Conservation (phyloP, 768 basidiomycete species). For the Suillus ampliporus region DNA sequence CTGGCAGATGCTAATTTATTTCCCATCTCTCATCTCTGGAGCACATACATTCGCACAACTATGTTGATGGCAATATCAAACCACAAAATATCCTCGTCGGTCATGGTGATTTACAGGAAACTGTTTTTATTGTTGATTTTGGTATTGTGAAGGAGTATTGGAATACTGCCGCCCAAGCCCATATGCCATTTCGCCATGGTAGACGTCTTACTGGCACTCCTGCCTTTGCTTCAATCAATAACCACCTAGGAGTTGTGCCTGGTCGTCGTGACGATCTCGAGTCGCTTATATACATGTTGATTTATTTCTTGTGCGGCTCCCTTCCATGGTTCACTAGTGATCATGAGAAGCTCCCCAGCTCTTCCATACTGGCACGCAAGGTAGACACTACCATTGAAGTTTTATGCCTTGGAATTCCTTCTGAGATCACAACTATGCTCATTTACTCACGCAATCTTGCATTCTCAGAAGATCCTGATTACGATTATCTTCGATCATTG, state of each 20-base stretch:
- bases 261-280: slow-evolving; percentile 6
- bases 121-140: slow-evolving; percentile 1
- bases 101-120: neutral
- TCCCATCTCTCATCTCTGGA: neutral
- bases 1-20: neutral
- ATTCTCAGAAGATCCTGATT: neutral
- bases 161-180: neutral
- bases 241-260: slow-evolving; percentile 4
- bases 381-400: neutral
- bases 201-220: slow-evolving; percentile 7
- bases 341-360: neutral
- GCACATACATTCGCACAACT: slow-evolving; percentile 1
- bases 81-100: slow-evolving; percentile 4
- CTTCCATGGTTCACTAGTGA: slow-evolving; percentile 61
- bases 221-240: neutral
- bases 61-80: slow-evolving; percentile 7
- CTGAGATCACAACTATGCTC: neutral
- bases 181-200: slow-evolving; percentile 3
- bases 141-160: neutral
- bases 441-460: neutral
- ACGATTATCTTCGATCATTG: neutral
- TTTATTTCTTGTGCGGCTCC: slow-evolving; percentile 58
- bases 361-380: neutral
- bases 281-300: slow-evolving; percentile 2
- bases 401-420: neutral